Evolutionary conservation across 805 yeast genomes (phyloP), one percentile per base, ranked within the genome.

Genomic region (Scheffersomyces spartinae): DNA sequence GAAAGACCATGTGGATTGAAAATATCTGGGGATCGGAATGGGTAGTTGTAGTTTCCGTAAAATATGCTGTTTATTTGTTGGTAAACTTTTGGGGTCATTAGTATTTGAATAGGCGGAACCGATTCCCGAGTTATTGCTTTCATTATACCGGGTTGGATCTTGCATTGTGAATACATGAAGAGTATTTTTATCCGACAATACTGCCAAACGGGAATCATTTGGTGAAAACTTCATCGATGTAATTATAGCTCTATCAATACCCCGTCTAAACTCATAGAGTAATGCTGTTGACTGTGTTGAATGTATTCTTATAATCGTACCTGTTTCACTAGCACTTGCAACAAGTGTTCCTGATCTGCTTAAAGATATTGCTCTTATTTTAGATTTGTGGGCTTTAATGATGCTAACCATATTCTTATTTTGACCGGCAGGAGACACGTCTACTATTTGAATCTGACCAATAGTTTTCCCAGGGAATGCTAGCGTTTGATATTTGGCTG

Each of bases 1-100:
- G 54, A 79, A 82, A 20, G 91, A 76, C 95, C 95, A 86, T 9
- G 80, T 77, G 2, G 88, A 76, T 26, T 77, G 71, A 49, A 86
- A 80, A 45, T 85, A 85, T 24, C 65, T 62, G 10, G 62, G 63
- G 20, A 59, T 40, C 13, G 85, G 81, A 30, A 74, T 67, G 26
- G 83, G 61, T 2, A 68, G 38, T 8, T 85, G 83, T 7, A 79
- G 34, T 24, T 60, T 68, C 26, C 71, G 68, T 26, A 86, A 56
- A 13, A 81, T 40, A 47, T 84, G 95, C 12, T 72, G 68, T 31
- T 81, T 62, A 40, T 74, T 71, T 38, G 24, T 45, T 38, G 15
- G 35, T 28, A 9, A 31, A 32, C 13, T 5, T 14, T 8, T 12
- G 9, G 22, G 8, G 13, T 10, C 6, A 7, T 15, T n/a, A 9